phyloP scores from a whole-genome alignment of 2,329 filamentous ascomycete species.

The Claviceps monticola region DNA sequence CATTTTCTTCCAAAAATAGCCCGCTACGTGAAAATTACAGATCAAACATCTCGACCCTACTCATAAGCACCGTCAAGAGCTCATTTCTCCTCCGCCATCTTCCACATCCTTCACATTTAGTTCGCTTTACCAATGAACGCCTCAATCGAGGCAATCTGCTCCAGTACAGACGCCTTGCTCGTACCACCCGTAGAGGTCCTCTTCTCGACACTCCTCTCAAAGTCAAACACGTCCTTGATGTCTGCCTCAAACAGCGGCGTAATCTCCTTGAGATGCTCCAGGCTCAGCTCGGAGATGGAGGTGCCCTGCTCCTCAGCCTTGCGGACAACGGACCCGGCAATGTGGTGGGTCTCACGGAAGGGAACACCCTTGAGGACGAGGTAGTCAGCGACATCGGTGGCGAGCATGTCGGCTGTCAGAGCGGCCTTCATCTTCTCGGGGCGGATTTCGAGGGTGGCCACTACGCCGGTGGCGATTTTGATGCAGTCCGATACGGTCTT shows the following conservation, averaged over 20 bases:
- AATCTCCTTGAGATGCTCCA: slow-evolving; percentile 4
- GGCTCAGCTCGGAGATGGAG: slow-evolving; percentile 4
- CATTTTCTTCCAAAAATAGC: no score
- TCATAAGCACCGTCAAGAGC: no score
- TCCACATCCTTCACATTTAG: no score
- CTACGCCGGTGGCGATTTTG: background rate
- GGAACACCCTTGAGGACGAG: slow-evolving; percentile 6
- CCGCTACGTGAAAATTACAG: no score
- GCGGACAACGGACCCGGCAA: slow-evolving; percentile 4
- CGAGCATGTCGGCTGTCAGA: slow-evolving; percentile 6
- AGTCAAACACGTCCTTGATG: slow-evolving; percentile 7
- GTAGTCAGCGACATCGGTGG: slow-evolving; percentile 8
- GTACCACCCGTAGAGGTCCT: slow-evolving; percentile 5
- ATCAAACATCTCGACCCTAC: no score
- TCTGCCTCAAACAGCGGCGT: slow-evolving; percentile 4
- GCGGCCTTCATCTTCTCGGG: slow-evolving; percentile 5
- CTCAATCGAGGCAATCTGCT: slow-evolving; percentile 1
- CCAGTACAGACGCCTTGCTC: slow-evolving; percentile 4
- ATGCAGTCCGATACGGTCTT: slow-evolving; percentile 1
- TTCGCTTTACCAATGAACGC: background rate
- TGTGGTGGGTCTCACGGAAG: slow-evolving; percentile 8
- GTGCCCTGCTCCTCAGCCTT: slow-evolving; percentile 5
- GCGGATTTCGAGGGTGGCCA: slow-evolving; percentile 1
- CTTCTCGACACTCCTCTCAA: slow-evolving; percentile 6
- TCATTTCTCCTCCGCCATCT: no score